phyloP scores from a whole-genome alignment of 352 stramenopile species.

The Phytophthora hybrid region DNA sequence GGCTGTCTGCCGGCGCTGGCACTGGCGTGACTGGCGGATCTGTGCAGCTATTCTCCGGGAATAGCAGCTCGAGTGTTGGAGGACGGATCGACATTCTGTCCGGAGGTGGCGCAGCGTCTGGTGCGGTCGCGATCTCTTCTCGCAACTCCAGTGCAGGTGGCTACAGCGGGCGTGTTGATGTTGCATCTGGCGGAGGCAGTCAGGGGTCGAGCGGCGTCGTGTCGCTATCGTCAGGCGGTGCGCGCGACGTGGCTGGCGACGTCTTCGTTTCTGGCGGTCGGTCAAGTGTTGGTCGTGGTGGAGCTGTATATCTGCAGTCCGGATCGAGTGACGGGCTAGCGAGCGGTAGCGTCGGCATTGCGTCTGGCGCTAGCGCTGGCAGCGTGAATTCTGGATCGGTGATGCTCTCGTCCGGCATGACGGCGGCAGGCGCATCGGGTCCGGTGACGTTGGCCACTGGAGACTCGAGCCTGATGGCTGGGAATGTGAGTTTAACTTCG shows the following conservation, averaged over 20 bases:
- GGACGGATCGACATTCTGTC: constrained; percentile 24
- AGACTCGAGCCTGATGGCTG: constrained; percentile 4
- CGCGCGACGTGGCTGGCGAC: constrained; percentile 29
- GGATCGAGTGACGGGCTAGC: constrained; percentile 26
- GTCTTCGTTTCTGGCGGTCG: constrained; percentile 28
- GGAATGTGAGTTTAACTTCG: constrained; percentile 11
- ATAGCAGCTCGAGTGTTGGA: constrained; percentile 26
- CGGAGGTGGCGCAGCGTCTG: constrained; percentile 23
- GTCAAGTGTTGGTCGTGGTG: constrained; percentile 26
- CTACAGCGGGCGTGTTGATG: constrained; percentile 23
- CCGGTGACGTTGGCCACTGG: constrained; percentile 13
- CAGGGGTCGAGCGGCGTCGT: constrained; percentile 35
- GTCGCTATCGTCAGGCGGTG: constrained; percentile 32
- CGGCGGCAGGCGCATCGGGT: not conserved
- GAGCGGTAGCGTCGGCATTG: constrained; percentile 27
- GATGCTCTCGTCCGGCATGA: constrained; percentile 18
- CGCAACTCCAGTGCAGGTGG: constrained; percentile 25
- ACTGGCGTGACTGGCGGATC: constrained; percentile 22
- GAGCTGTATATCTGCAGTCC: constrained; percentile 24
- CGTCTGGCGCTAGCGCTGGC: constrained; percentile 9
- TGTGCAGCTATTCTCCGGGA: constrained; percentile 27
- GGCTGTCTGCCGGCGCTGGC: constrained; percentile 21
- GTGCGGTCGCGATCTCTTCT: constrained; percentile 23
- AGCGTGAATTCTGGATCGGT: constrained; percentile 24
- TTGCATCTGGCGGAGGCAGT: constrained; percentile 31